A percentile compares a stretch with the other conserved stretches of the same genome.
Evolutionary conservation across 164 flowering plant genomes (phyloP).

Genomic region (Vitis labrusca): DNA sequence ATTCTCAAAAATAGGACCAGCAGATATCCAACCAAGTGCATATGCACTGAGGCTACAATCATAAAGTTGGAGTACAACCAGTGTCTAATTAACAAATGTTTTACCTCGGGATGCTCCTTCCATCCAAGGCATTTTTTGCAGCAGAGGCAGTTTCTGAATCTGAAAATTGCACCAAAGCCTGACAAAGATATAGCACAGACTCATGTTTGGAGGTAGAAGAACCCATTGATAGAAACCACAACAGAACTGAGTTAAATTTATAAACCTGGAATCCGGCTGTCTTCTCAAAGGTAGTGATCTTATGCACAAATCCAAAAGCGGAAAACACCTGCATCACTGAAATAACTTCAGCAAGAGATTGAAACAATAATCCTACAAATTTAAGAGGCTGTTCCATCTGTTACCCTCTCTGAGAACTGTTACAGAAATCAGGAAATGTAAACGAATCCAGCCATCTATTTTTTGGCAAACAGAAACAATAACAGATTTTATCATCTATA

Average conservation of each 20-base stretch:
- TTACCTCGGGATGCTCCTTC: slow-evolving; percentile 95
- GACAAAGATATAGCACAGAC: slow-evolving; percentile 9
- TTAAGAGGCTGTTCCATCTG: neutral
- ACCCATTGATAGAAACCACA: neutral
- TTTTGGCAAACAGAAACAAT: neutral
- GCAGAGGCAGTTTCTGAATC: slow-evolving; percentile 82
- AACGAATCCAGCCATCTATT: too few species aligned
- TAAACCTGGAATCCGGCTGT: slow-evolving; percentile 96
- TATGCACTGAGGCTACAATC: slow-evolving; percentile 14
- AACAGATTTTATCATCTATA: neutral
- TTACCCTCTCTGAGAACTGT: neutral
- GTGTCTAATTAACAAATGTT: slow-evolving; percentile 28
- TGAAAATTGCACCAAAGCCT: slow-evolving; percentile 95
- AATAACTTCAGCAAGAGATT: slow-evolving; percentile 9
- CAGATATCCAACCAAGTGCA: slow-evolving; percentile 12
- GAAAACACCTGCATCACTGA: slow-evolving; percentile 85
- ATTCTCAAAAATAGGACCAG: slow-evolving; percentile 8
- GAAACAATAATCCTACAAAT: neutral
- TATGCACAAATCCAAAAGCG: slow-evolving; percentile 95
- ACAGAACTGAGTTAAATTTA: slow-evolving; percentile 5
- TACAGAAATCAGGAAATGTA: neutral
- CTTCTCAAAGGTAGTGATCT: slow-evolving; percentile 98
- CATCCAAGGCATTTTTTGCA: slow-evolving; percentile 87
- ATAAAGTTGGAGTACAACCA: slow-evolving; percentile 22
- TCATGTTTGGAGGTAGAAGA: neutral